A percentile compares a stretch with the other conserved stretches of the same genome.
These are phyloP conservation scores for Pseudocercospora fuligena DNA, from an alignment of 2,329 filamentous ascomycete genomes.

Conservation along the genomic window DNA sequence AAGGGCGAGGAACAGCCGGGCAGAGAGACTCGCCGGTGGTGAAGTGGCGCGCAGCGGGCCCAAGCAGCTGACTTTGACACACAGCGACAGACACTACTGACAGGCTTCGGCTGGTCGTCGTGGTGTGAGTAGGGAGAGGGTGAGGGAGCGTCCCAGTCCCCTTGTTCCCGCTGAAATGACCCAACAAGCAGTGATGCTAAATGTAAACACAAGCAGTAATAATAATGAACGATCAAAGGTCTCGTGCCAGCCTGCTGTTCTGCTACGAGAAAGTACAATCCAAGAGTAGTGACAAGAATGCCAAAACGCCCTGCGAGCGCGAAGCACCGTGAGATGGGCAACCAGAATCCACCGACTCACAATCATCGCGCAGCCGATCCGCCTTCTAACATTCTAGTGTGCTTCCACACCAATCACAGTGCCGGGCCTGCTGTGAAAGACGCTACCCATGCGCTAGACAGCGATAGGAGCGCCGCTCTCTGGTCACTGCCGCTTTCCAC, in stretches of 20 bases:
- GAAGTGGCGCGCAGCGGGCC: not conserved
- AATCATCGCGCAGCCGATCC: conserved; percentile 1
- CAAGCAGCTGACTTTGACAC: conserved; percentile 2
- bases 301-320: not conserved
- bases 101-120: not conserved
- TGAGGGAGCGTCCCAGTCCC: not conserved
- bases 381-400: conserved; percentile 7
- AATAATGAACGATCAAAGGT: not conserved
- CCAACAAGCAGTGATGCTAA: not conserved
- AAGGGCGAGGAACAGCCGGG: conserved; percentile 10
- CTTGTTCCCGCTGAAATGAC: not conserved
- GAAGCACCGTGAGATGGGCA: not conserved
- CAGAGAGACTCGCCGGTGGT: not conserved
- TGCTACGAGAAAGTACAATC: not conserved
- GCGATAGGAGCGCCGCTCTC: not conserved
- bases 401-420: conserved; percentile 6
- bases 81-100: not conserved
- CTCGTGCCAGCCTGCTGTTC: not conserved
- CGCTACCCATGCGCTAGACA: conserved; percentile 4
- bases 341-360: not conserved
- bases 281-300: not conserved
- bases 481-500: conserved; percentile 9
- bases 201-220: not conserved
- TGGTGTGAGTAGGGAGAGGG: not conserved
- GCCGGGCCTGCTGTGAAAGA: not conserved